Conservation (phyloP, 2,329 filamentous ascomycete genomes). For the Aciculosporium take region DNA sequence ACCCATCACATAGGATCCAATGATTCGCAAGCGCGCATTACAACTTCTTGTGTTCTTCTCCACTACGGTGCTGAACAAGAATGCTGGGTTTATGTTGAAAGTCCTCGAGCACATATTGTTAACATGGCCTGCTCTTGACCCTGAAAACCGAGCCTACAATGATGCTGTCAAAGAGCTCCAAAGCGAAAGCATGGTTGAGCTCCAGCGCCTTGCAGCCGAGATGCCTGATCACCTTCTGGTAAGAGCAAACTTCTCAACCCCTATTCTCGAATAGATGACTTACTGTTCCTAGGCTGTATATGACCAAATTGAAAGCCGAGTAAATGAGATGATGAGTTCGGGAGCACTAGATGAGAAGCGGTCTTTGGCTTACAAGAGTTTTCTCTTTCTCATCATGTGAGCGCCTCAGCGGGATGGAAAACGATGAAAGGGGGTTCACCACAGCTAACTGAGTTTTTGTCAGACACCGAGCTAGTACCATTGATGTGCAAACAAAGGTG, state of each 20-base stretch:
- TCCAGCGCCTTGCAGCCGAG: slow-evolving; percentile 76
- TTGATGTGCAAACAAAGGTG: slow-evolving; percentile 58
- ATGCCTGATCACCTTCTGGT: slow-evolving; percentile 83
- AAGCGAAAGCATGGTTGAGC: slow-evolving; percentile 67
- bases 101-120: slow-evolving; percentile 85
- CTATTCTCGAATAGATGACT: not conserved
- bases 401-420: slow-evolving; percentile 9
- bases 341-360: slow-evolving; percentile 67
- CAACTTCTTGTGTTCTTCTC: slow-evolving; percentile 77
- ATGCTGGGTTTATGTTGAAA: slow-evolving; percentile 69
- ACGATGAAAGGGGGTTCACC: not conserved
- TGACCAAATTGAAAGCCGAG: slow-evolving; percentile 68
- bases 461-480: slow-evolving; percentile 64
- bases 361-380: slow-evolving; percentile 73
- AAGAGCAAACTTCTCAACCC: slow-evolving; percentile 13
- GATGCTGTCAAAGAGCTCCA: slow-evolving; percentile 87
- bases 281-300: slow-evolving; percentile 51
- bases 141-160: slow-evolving; percentile 58
- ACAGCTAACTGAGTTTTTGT: not conserved
- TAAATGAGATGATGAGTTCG: slow-evolving; percentile 64
- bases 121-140: slow-evolving; percentile 60
- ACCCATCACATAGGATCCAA: slow-evolving; percentile 46
- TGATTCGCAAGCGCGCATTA: slow-evolving; percentile 67
- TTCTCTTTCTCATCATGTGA: slow-evolving; percentile 83
- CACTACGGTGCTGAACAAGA: slow-evolving; percentile 62